Percentiles rank a stretch among this genome's conserved stretches.
These are phyloP conservation scores for Syzygium aromaticum DNA, from an alignment of 345 rosid species.

Conservation along the genomic window DNA sequence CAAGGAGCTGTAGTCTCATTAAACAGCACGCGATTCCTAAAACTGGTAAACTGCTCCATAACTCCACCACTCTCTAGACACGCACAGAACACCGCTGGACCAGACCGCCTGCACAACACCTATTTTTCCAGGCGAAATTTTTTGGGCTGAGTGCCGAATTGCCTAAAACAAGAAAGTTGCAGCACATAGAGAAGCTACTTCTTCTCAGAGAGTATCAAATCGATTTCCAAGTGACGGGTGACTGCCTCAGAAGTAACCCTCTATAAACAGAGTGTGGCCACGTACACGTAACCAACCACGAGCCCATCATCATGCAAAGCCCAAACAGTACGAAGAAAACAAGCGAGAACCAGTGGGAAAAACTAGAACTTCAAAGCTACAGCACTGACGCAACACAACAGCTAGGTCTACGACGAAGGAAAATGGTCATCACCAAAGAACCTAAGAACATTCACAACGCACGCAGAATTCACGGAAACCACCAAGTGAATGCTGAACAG, in stretches of 20 bases:
- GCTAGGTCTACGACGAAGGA: background rate
- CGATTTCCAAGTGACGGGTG: background rate
- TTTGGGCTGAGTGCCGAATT: background rate
- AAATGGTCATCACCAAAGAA: background rate
- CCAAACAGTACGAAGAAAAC: background rate
- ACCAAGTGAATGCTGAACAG: background rate
- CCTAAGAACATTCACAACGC: background rate
- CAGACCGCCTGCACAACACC: background rate
- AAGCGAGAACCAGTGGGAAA: background rate
- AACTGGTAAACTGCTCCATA: background rate
- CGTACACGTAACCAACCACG: background rate
- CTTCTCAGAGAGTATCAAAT: background rate
- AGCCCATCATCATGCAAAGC: background rate
- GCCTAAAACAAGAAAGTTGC: background rate
- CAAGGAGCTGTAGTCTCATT: background rate
- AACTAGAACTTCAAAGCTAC: background rate
- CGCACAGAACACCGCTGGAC: background rate
- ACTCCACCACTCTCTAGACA: background rate
- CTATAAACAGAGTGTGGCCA: background rate
- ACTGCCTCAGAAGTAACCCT: background rate
- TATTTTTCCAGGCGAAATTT: background rate
- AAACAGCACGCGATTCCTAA: background rate
- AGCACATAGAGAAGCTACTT: background rate
- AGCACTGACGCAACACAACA: background rate
- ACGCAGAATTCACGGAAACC: background rate